A percentile compares a stretch with the other conserved stretches of the same genome.
These are phyloP conservation scores for Cladophialophora bantiana DNA, from an alignment of 2,329 filamentous ascomycete species.

Conservation along the genomic window DNA sequence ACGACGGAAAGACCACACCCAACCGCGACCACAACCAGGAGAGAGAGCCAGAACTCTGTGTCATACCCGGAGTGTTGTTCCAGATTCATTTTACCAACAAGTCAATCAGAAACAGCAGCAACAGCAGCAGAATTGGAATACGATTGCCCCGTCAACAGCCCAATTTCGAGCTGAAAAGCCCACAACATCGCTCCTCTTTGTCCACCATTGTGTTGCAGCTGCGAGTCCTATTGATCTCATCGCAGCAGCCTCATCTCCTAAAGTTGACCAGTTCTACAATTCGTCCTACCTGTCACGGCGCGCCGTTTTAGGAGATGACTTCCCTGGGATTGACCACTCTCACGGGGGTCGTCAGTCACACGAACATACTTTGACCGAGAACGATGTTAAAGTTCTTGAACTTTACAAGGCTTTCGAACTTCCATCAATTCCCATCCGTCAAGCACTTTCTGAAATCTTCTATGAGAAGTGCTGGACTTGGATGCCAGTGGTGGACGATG, in stretches of 20 bases:
- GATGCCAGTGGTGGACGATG: slow-evolving; percentile 29
- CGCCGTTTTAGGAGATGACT: slow-evolving; percentile 31
- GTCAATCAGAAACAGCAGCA: neutral
- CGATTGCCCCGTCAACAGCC: neutral
- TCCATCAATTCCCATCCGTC: slow-evolving; percentile 26
- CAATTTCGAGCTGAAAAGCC: neutral
- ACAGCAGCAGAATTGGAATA: neutral
- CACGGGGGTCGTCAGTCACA: slow-evolving; percentile 22
- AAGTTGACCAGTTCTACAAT: slow-evolving; percentile 30
- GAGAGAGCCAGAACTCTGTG: slow-evolving; percentile 8
- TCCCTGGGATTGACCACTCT: slow-evolving; percentile 30
- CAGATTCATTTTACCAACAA: neutral
- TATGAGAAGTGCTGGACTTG: slow-evolving; percentile 30
- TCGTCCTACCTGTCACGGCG: slow-evolving; percentile 27
- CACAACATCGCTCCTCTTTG: slow-evolving; percentile 21
- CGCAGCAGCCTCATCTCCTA: slow-evolving; percentile 19
- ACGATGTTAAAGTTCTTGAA: slow-evolving; percentile 28
- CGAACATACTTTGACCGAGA: slow-evolving; percentile 22
- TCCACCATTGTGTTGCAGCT: slow-evolving; percentile 14
- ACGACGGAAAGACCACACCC: slow-evolving; percentile 5
- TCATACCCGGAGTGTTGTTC: neutral
- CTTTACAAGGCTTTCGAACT: slow-evolving; percentile 30
- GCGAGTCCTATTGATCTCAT: slow-evolving; percentile 16
- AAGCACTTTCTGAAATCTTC: slow-evolving; percentile 27
- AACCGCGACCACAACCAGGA: slow-evolving; percentile 2